These are phyloP conservation scores for Suillus sp. DNA, from an alignment of 768 basidiomycete genomes.

Conservation along the genomic window DNA sequence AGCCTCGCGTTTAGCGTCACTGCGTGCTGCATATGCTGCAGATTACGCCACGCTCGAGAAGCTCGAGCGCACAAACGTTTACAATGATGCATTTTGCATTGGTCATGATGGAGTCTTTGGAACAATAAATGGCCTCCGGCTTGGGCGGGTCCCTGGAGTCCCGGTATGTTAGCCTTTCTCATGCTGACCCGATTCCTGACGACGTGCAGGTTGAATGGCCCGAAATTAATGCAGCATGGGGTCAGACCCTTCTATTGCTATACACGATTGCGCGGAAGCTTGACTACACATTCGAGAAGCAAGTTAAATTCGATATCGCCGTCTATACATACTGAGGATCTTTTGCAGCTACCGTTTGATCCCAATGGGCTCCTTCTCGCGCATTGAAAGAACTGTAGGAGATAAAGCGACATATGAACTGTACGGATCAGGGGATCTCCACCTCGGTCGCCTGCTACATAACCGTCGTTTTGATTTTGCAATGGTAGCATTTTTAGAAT, in stretches of 20 bases:
- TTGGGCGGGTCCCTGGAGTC: conserved; percentile 84
- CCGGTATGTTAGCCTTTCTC: conserved; percentile 52
- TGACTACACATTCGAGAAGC: conserved; percentile 87
- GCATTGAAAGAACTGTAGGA: conserved; percentile 80
- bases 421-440: conserved; percentile 92
- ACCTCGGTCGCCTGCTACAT: conserved; percentile 85
- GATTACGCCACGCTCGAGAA: conserved; percentile 79
- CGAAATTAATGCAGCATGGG: conserved; percentile 99
- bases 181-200: conserved; percentile 18
- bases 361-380: conserved; percentile 94
- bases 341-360: conserved; percentile 77
- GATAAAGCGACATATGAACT: conserved; percentile 89
- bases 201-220: conserved; percentile 86
- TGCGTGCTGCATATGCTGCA: conserved; percentile 77
- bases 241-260: conserved; percentile 87
- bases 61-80: conserved; percentile 89
- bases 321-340: conserved; percentile 16
- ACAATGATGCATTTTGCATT: conserved; percentile 95
- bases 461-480: conserved; percentile 95
- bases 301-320: conserved; percentile 27
- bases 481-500: conserved; percentile 96
- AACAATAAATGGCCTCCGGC: conserved; percentile 94
- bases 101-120: conserved; percentile 94
- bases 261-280: conserved; percentile 92
- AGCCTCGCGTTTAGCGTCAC: conserved; percentile 64